Conservation (phyloP, 2,329 filamentous ascomycete genomes). For the Phoma sp. region DNA sequence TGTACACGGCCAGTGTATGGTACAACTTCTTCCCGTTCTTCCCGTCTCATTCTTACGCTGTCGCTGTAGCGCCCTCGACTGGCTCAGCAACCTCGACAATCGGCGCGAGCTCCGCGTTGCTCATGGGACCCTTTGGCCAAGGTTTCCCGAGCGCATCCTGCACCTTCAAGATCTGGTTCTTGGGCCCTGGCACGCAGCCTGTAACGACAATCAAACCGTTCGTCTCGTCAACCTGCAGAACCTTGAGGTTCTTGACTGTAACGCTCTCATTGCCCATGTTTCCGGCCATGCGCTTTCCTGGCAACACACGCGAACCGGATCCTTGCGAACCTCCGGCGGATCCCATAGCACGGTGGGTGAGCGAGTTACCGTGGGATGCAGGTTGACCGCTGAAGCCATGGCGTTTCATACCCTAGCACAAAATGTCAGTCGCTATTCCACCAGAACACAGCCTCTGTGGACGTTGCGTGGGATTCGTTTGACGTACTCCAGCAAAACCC, state of each 20-base stretch:
- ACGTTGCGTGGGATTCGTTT: not conserved
- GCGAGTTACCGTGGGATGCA: slow-evolving; percentile 92
- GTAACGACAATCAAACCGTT: slow-evolving; percentile 88
- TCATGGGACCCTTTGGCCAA: slow-evolving; percentile 63
- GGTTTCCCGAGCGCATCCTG: slow-evolving; percentile 92
- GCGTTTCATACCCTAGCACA: slow-evolving; percentile 81
- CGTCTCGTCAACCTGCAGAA: slow-evolving; percentile 85
- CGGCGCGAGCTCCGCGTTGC: slow-evolving; percentile 27
- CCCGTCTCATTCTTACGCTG: slow-evolving; percentile 1
- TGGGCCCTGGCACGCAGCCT: slow-evolving; percentile 84
- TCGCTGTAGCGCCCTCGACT: slow-evolving; percentile 17
- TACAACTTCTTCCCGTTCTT: not conserved
- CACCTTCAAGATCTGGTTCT: slow-evolving; percentile 81
- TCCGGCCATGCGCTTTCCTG: slow-evolving; percentile 97
- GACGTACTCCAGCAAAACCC: slow-evolving; percentile 80
- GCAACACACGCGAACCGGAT: slow-evolving; percentile 87
- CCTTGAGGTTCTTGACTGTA: slow-evolving; percentile 89
- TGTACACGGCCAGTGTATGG: not conserved
- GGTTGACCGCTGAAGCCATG: slow-evolving; percentile 89
- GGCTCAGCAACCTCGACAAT: slow-evolving; percentile 17
- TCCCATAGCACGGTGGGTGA: slow-evolving; percentile 91
- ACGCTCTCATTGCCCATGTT: slow-evolving; percentile 90
- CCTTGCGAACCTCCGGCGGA: slow-evolving; percentile 89
- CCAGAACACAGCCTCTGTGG: not conserved
- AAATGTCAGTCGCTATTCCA: slow-evolving; percentile 9